Conservation (phyloP, 2,329 filamentous ascomycete genomes). For the Xylariales sp. region DNA sequence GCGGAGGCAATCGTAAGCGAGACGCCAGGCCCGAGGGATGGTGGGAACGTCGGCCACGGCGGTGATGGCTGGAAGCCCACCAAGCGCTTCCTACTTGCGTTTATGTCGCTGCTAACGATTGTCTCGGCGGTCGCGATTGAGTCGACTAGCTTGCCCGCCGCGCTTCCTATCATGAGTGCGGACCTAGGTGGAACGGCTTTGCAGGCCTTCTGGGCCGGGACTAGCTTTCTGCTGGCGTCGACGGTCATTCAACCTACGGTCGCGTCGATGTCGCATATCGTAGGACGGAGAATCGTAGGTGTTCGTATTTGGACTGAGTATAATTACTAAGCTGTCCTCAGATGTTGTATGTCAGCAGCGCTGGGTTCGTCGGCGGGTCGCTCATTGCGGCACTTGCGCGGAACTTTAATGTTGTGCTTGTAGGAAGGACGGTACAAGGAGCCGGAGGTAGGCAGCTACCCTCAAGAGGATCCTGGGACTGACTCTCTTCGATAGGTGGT, state of each 20-base stretch:
- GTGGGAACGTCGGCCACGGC: too few relatives aligned
- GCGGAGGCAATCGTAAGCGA: too few relatives aligned
- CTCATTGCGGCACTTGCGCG: slow-evolving; percentile 26
- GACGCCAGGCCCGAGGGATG: too few relatives aligned
- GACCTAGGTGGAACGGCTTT: slow-evolving; percentile 49
- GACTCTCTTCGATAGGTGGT: slow-evolving; percentile 25
- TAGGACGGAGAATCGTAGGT: slow-evolving; percentile 13
- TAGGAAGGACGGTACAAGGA: slow-evolving; percentile 37
- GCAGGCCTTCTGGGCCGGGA: slow-evolving; percentile 68
- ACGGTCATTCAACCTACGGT: slow-evolving; percentile 51
- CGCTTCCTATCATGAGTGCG: slow-evolving; percentile 49
- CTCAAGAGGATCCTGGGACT: background rate
- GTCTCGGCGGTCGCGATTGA: slow-evolving; percentile 61
- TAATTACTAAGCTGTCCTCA: too few relatives aligned
- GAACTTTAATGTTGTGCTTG: slow-evolving; percentile 36
- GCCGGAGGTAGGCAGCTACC: slow-evolving; percentile 9
- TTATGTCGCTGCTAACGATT: slow-evolving; percentile 47
- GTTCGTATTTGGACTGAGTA: too few relatives aligned
- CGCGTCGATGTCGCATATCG: slow-evolving; percentile 14
- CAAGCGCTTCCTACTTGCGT: slow-evolving; percentile 40
- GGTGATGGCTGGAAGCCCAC: slow-evolving; percentile 21
- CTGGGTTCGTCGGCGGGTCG: slow-evolving; percentile 13
- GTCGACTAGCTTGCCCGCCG: slow-evolving; percentile 60
- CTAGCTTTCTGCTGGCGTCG: slow-evolving; percentile 62
- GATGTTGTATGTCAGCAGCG: slow-evolving; percentile 13